A percentile compares a stretch with the other conserved stretches of the same genome.
phyloP scores from a whole-genome alignment of 2,329 filamentous ascomycete genomes.

The Xylaria arbuscula region DNA sequence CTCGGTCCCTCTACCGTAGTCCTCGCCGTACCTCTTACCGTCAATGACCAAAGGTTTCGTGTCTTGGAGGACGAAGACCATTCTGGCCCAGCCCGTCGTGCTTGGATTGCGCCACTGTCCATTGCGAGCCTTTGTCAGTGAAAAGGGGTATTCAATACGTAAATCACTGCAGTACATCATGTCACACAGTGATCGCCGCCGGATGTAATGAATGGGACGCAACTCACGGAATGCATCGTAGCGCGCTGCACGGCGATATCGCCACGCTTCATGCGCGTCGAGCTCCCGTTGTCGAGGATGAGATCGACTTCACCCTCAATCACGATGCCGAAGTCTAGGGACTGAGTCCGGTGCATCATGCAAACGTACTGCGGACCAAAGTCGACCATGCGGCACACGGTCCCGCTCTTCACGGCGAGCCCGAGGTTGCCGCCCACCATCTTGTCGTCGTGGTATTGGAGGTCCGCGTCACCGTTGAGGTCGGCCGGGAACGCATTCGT shows the following conservation, averaged over 20 bases:
- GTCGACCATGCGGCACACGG: conserved; percentile 60
- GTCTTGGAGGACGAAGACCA: conserved; percentile 54
- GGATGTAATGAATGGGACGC: conserved; percentile 44
- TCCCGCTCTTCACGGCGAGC: conserved; percentile 49
- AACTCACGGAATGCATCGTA: conserved; percentile 62
- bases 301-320: conserved; percentile 65
- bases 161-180: neutral
- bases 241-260: conserved; percentile 67
- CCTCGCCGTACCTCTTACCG: conserved; percentile 46
- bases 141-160: neutral
- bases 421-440: conserved; percentile 54
- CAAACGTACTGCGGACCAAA: conserved; percentile 57
- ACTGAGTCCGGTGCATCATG: conserved; percentile 65
- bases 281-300: conserved; percentile 63
- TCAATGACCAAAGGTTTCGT: conserved; percentile 44
- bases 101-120: conserved; percentile 39
- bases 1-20: conserved; percentile 44
- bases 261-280: conserved; percentile 58
- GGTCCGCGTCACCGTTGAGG: conserved; percentile 56
- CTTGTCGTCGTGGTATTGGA: conserved; percentile 52
- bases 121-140: conserved; percentile 17
- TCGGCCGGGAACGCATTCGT: conserved; percentile 56
- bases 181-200: too few species aligned
- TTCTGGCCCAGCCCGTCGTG: conserved; percentile 35
- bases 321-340: conserved; percentile 65